Evolutionary conservation across 1,284 basidiomycete genomes (phyloP).

Genomic region (Ceratobasidium sp.): DNA sequence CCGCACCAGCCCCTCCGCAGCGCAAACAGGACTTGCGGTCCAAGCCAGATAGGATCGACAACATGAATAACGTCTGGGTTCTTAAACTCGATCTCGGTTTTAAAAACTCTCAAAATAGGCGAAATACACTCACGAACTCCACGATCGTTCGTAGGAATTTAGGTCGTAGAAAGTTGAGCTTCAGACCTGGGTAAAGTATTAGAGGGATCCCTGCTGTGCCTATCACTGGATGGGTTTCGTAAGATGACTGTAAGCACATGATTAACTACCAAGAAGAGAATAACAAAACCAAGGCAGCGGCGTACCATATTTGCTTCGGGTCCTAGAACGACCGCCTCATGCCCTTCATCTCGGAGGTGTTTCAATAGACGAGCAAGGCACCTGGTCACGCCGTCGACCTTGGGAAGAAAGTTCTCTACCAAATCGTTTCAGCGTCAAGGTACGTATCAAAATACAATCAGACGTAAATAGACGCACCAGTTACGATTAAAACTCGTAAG

Average conservation of each 20-base stretch:
- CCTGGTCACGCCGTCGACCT: slow-evolving; percentile 68
- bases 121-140: slow-evolving; percentile 54
- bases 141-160: slow-evolving; percentile 63
- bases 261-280: neutral
- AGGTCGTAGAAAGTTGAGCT: slow-evolving; percentile 69
- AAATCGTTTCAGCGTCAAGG: slow-evolving; percentile 46
- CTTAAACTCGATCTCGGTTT: slow-evolving; percentile 46
- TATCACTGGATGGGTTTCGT: slow-evolving; percentile 66
- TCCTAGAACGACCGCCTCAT: slow-evolving; percentile 67
- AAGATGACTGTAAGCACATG: slow-evolving; percentile 56
- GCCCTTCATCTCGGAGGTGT: slow-evolving; percentile 66
- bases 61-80: slow-evolving; percentile 67
- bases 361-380: slow-evolving; percentile 68
- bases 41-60: slow-evolving; percentile 70
- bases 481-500: slow-evolving; percentile 38
- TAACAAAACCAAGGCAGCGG: neutral
- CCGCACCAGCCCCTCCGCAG: slow-evolving; percentile 61
- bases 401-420: slow-evolving; percentile 32
- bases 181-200: slow-evolving; percentile 67
- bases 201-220: slow-evolving; percentile 69
- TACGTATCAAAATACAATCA: neutral
- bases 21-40: slow-evolving; percentile 60
- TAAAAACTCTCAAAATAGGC: neutral
- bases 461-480: slow-evolving; percentile 18
- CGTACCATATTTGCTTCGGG: slow-evolving; percentile 64